These are phyloP conservation scores for Sarocladium oryzae DNA, from an alignment of 2,329 filamentous ascomycete genomes.

Conservation along the genomic window DNA sequence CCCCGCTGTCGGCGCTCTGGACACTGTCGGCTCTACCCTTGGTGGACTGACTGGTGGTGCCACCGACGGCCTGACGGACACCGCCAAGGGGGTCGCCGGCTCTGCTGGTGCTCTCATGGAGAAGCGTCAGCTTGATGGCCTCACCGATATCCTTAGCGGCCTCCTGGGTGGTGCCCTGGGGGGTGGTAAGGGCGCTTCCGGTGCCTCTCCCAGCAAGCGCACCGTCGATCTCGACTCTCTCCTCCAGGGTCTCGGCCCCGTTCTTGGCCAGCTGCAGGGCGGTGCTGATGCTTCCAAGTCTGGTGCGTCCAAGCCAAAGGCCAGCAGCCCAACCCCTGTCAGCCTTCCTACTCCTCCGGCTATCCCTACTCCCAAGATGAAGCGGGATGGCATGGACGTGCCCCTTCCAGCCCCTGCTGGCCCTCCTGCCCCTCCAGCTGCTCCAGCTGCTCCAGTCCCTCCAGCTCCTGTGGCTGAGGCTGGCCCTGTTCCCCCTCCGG, in stretches of 20 bases:
- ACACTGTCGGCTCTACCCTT: not conserved
- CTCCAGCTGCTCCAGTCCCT: too few relatives aligned
- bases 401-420: too few relatives aligned
- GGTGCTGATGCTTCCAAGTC: not conserved
- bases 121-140: not conserved
- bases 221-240: not conserved
- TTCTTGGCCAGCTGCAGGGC: not conserved
- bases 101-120: not conserved
- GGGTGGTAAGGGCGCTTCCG: slow-evolving; percentile 1
- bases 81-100: not conserved
- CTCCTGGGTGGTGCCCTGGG: too few relatives aligned
- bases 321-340: not conserved
- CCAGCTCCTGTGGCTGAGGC: too few relatives aligned
- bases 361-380: not conserved
- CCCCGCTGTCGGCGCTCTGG: not conserved
- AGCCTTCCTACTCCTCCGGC: not conserved
- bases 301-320: not conserved
- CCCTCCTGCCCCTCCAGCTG: not conserved
- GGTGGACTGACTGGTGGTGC: not conserved
- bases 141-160: not conserved
- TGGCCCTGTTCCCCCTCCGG: not conserved
- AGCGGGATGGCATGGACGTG: too few relatives aligned
- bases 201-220: too few relatives aligned
- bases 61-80: not conserved
- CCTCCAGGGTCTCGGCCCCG: slow-evolving; percentile 1